Percentiles rank a stretch among this genome's conserved stretches.
Evolutionary conservation across 352 stramenopile genomes (phyloP).

Genomic region (Thalassiosira ordinaria): DNA sequence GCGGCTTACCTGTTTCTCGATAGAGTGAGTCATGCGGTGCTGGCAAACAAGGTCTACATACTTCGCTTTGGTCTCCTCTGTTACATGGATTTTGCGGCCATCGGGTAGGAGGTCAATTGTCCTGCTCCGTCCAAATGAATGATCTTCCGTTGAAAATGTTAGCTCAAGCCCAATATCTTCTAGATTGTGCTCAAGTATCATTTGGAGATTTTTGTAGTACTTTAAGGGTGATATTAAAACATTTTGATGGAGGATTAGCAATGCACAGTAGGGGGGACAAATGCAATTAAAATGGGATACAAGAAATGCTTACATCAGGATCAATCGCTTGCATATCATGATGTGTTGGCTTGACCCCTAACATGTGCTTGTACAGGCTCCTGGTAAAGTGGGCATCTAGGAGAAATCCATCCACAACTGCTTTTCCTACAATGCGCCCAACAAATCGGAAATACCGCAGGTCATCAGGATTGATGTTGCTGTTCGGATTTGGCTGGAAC

Average conservation of each 20-base stretch:
- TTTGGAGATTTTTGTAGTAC: constrained; percentile 90
- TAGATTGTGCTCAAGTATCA: constrained; percentile 88
- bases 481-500: constrained; percentile 99
- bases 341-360: constrained; percentile 94
- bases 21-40: constrained; percentile 99
- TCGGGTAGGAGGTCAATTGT: constrained; percentile 95
- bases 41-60: constrained; percentile 98
- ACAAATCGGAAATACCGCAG: constrained; percentile 97
- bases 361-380: constrained; percentile 98
- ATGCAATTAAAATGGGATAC: too few species aligned
- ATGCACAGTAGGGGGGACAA: too few species aligned
- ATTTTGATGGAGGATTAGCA: too few species aligned
- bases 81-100: constrained; percentile 93
- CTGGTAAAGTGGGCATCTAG: constrained; percentile 99
- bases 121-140: constrained; percentile 86
- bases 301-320: too few species aligned
- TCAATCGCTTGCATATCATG: constrained; percentile 99
- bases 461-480: constrained; percentile 98
- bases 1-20: constrained; percentile 95
- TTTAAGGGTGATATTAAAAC: not conserved
- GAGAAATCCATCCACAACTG: constrained; percentile 97
- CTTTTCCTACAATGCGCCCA: constrained; percentile 97
- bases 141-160: constrained; percentile 88
- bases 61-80: constrained; percentile 96
- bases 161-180: constrained; percentile 87